These are phyloP conservation scores for Isoetes engelmannii DNA, from an alignment of 83 land plant species.

Conservation along the genomic window DNA sequence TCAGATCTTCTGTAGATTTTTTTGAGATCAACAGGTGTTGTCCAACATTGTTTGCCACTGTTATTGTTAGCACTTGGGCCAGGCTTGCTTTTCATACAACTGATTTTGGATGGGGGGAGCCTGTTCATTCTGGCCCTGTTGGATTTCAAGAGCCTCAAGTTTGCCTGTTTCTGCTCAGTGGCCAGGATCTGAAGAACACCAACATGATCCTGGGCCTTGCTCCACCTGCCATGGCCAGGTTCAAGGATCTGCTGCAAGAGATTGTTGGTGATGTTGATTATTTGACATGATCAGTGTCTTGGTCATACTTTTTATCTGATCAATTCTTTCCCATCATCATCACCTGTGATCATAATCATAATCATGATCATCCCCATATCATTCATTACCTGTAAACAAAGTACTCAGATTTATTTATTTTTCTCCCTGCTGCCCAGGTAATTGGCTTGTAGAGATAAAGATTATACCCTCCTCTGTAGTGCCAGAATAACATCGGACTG, in stretches of 20 bases:
- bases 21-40: slow-evolving; percentile 55
- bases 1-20: slow-evolving; percentile 78
- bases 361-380: too few relatives aligned
- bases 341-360: too few relatives aligned
- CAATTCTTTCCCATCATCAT: too few relatives aligned
- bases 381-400: too few relatives aligned
- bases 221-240: slow-evolving; percentile 43
- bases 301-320: too few relatives aligned
- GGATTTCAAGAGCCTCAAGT: slow-evolving; percentile 74
- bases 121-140: slow-evolving; percentile 62
- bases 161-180: slow-evolving; percentile 65
- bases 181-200: slow-evolving; percentile 59
- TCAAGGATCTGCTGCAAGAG: slow-evolving; percentile 36
- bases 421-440: too few relatives aligned
- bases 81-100: slow-evolving; percentile 61
- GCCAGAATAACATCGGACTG: too few relatives aligned
- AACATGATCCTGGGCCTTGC: slow-evolving; percentile 75
- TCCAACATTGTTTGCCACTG: slow-evolving; percentile 65
- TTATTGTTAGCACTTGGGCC: slow-evolving; percentile 78
- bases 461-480: too few relatives aligned
- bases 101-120: slow-evolving; percentile 87
- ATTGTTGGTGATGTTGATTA: too few relatives aligned
- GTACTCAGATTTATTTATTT: too few relatives aligned
- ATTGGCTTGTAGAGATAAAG: too few relatives aligned
- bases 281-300: too few relatives aligned